A percentile compares a stretch with the other conserved stretches of the same genome.
Conservation (phyloP, 441 rosid species). For the Oxalis stricta region DNA sequence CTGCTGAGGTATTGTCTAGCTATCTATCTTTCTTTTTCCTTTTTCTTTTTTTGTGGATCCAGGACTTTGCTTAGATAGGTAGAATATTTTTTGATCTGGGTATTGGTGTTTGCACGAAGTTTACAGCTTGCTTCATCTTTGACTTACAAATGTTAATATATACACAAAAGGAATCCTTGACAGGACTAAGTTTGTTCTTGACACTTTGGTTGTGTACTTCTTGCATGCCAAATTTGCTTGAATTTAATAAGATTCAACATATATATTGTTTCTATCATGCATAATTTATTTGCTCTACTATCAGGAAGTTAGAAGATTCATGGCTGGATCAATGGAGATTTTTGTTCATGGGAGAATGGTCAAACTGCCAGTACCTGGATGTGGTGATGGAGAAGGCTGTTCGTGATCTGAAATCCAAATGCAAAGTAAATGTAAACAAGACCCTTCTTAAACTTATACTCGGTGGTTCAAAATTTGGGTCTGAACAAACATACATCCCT, state of each 20-base stretch:
- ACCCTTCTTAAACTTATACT: conserved; percentile 51
- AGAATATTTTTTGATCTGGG: background rate
- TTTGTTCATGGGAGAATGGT: conserved; percentile 52
- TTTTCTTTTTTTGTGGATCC: background rate
- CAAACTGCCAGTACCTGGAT: conserved; percentile 30
- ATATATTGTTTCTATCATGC: background rate
- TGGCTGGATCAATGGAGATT: conserved; percentile 86
- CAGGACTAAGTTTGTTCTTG: too few species aligned
- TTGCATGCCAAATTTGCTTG: background rate
- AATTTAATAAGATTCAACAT: background rate
- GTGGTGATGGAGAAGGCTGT: conserved; percentile 37
- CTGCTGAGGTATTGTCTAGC: conserved; percentile 54
- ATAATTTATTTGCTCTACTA: conserved; percentile 5
- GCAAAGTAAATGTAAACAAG: conserved; percentile 54
- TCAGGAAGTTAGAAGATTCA: conserved; percentile 68
- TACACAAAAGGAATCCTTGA: too few species aligned
- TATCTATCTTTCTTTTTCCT: conserved; percentile 4
- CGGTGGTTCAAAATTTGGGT: conserved; percentile 27
- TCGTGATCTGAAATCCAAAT: conserved; percentile 53
- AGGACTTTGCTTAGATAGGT: background rate
- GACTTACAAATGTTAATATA: too few species aligned
- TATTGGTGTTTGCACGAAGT: too few species aligned
- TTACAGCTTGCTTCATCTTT: too few species aligned
- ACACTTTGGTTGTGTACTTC: too few species aligned
- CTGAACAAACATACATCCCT: conserved; percentile 32